These are phyloP conservation scores for Lavandula angustifolia DNA, from an alignment of 257 asterid species.

Conservation along the genomic window DNA sequence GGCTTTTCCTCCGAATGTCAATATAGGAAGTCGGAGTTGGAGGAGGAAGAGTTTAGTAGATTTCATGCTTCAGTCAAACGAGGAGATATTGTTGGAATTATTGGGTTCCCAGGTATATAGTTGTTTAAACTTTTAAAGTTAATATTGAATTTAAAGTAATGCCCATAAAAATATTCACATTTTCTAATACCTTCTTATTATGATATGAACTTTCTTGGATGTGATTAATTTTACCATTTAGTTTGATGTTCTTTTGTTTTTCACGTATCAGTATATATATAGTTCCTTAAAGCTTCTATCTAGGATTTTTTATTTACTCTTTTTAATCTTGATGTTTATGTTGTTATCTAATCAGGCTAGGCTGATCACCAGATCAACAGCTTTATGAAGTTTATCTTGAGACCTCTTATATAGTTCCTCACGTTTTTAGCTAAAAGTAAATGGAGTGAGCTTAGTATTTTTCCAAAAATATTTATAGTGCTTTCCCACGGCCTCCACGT, in stretches of 20 bases:
- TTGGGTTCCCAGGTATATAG: too few relatives aligned
- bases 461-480: slow-evolving; percentile 61
- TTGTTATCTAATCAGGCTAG: too few relatives aligned
- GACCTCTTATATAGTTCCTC: not conserved
- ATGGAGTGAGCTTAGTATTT: slow-evolving; percentile 86
- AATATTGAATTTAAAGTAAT: not conserved
- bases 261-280: too few relatives aligned
- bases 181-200: not conserved
- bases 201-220: too few relatives aligned
- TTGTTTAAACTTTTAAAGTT: not conserved
- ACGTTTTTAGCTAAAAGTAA: slow-evolving; percentile 66
- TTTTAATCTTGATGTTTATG: too few relatives aligned
- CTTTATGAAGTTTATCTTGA: too few relatives aligned
- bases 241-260: too few relatives aligned
- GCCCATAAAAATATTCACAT: too few relatives aligned
- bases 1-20: not conserved
- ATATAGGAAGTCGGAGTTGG: slow-evolving; percentile 64
- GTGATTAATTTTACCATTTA: too few relatives aligned
- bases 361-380: too few relatives aligned
- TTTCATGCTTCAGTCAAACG: slow-evolving; percentile 77
- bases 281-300: too few relatives aligned
- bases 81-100: slow-evolving; percentile 78
- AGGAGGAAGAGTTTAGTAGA: slow-evolving; percentile 51
- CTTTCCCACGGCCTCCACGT: slow-evolving; percentile 81
- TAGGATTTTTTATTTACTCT: too few relatives aligned